Percentiles rank a stretch among this genome's conserved stretches.
These are phyloP conservation scores for Fusarium camptoceras DNA, from an alignment of 2,329 filamentous ascomycete species.

Conservation along the genomic window DNA sequence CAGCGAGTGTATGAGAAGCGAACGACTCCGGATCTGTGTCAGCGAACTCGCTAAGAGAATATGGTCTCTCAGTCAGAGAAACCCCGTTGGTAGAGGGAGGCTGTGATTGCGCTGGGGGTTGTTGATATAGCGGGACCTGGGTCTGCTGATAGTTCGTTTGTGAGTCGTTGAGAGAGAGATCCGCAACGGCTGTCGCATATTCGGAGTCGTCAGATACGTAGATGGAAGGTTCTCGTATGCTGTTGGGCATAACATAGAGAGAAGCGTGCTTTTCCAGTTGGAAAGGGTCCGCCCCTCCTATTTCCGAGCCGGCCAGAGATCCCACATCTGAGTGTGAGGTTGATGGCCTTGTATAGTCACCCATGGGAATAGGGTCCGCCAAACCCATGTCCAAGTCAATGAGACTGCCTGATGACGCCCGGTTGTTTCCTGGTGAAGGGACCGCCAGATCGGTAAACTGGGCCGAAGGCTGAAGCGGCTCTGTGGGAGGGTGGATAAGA, in stretches of 20 bases:
- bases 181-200: slow-evolving; percentile 55
- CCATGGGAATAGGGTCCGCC: slow-evolving; percentile 59
- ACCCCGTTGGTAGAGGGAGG: slow-evolving; percentile 31
- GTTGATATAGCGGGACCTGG: slow-evolving; percentile 34
- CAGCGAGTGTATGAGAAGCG: slow-evolving; percentile 49
- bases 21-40: slow-evolving; percentile 56
- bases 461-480: slow-evolving; percentile 59
- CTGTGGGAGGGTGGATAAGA: slow-evolving; percentile 65
- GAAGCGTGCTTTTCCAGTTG: slow-evolving; percentile 73
- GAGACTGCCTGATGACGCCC: slow-evolving; percentile 59
- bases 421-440: slow-evolving; percentile 53
- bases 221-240: slow-evolving; percentile 67
- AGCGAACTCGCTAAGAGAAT: slow-evolving; percentile 56
- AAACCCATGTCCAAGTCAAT: slow-evolving; percentile 69
- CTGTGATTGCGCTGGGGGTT: slow-evolving; percentile 12
- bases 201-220: slow-evolving; percentile 71
- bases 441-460: slow-evolving; percentile 57
- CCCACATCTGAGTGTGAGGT: slow-evolving; percentile 70
- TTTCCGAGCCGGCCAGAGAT: slow-evolving; percentile 67
- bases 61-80: slow-evolving; percentile 47
- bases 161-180: slow-evolving; percentile 46
- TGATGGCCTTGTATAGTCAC: slow-evolving; percentile 65
- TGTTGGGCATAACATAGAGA: slow-evolving; percentile 58
- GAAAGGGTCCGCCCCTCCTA: slow-evolving; percentile 68
- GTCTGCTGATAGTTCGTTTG: slow-evolving; percentile 36